phyloP scores from a whole-genome alignment of 805 yeast species.

The Candida stauntonica region DNA sequence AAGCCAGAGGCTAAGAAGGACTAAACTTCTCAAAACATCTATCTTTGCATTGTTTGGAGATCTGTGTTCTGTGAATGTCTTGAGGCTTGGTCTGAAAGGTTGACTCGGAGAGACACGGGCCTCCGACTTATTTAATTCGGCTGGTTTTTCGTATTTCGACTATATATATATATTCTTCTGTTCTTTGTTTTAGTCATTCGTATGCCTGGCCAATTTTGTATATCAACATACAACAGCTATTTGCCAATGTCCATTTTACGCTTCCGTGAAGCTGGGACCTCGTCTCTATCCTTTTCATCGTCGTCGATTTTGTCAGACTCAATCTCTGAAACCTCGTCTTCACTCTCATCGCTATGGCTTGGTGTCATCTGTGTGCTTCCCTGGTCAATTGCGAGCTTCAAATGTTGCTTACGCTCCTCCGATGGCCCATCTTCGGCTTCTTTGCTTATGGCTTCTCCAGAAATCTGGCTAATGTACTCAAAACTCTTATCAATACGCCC shows the following conservation, averaged over 20 bases:
- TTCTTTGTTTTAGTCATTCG: no score
- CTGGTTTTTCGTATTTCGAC: no score
- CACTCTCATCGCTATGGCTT: neutral
- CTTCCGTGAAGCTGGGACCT: constrained; percentile 5
- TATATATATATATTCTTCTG: no score
- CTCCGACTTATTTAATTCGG: no score
- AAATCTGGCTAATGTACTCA: constrained; percentile 1
- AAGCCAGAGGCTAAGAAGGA: constrained; percentile 23
- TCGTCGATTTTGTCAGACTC: neutral
- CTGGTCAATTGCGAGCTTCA: no score
- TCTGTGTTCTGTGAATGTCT: no score
- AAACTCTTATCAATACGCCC: constrained; percentile 13
- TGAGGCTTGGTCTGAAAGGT: no score
- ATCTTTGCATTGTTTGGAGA: neutral
- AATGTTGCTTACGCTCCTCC: no score
- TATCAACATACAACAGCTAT: neutral
- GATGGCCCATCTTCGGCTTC: neutral
- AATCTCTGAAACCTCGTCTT: constrained; percentile 1
- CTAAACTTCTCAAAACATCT: neutral
- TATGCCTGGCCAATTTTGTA: no score
- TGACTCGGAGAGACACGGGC: no score
- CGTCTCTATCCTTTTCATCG: neutral
- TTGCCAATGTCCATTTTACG: constrained; percentile 7
- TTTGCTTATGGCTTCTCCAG: neutral
- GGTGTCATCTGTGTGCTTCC: neutral